A percentile compares a stretch with the other conserved stretches of the same genome.
Evolutionary conservation across 768 basidiomycete genomes (phyloP).

Genomic region (Pholiota conissans): DNA sequence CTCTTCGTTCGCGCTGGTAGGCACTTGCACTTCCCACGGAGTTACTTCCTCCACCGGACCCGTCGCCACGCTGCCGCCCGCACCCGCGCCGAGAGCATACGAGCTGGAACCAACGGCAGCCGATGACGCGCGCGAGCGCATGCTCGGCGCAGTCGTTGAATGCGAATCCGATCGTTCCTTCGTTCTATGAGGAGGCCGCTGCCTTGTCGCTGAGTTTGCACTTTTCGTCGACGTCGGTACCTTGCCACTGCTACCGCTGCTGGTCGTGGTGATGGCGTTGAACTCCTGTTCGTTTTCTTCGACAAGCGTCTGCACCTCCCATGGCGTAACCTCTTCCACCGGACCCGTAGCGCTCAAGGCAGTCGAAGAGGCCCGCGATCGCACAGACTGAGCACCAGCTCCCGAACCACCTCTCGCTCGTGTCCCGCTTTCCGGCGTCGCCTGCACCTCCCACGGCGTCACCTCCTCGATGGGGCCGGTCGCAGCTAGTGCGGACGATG

Average conservation of each 20-base stretch:
- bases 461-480: slow-evolving; percentile 14
- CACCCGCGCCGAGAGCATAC: background rate
- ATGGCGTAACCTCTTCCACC: slow-evolving; percentile 16
- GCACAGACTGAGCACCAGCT: background rate
- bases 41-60: slow-evolving; percentile 19
- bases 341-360: slow-evolving; percentile 12
- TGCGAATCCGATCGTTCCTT: background rate
- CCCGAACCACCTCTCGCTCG: too few species aligned
- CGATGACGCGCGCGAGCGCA: background rate
- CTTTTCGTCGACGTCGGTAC: background rate
- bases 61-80: slow-evolving; percentile 2
- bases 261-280: background rate
- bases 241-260: background rate
- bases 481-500: background rate
- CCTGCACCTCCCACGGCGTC: slow-evolving; percentile 11
- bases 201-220: too few species aligned
- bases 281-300: background rate
- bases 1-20: background rate
- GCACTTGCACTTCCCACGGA: slow-evolving; percentile 6
- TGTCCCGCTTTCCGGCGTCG: background rate
- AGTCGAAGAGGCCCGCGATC: background rate
- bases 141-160: background rate
- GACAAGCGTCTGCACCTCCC: slow-evolving; percentile 3
- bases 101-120: background rate
- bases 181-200: background rate